phyloP scores from a whole-genome alignment of 257 asterid genomes.

The Solanum commersonii region DNA sequence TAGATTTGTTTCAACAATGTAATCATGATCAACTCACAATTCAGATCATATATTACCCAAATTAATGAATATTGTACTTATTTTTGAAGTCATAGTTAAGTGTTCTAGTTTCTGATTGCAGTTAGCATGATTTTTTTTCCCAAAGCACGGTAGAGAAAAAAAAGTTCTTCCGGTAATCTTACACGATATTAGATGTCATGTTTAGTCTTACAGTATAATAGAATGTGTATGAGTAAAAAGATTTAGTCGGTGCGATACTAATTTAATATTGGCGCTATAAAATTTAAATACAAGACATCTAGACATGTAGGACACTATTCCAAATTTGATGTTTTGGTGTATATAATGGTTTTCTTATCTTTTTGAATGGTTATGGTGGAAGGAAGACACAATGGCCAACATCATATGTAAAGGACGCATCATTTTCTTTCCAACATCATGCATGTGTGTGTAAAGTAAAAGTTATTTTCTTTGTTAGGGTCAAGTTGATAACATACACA shows the following conservation, averaged over 20 bases:
- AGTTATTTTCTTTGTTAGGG: background rate
- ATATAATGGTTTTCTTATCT: background rate
- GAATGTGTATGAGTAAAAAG: background rate
- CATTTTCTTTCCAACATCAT: background rate
- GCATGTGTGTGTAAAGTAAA: background rate
- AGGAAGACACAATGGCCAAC: background rate
- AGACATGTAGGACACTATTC: background rate
- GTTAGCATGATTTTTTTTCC: background rate
- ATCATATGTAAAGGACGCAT: background rate
- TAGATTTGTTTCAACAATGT: background rate
- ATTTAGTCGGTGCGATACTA: background rate
- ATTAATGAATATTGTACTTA: background rate
- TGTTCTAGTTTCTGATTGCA: background rate
- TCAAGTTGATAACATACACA: background rate
- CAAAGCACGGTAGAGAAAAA: background rate
- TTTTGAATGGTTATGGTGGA: background rate
- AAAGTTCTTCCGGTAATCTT: background rate
- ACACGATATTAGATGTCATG: background rate
- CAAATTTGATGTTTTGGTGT: background rate
- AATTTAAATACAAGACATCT: background rate
- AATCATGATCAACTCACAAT: background rate
- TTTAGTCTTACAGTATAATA: background rate
- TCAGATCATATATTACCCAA: background rate
- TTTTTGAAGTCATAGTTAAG: background rate
- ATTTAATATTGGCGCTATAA: background rate